Percentiles rank a stretch among this genome's conserved stretches.
phyloP scores from a whole-genome alignment of 495 filamentous ascomycete genomes.

The Endocarpon pusillum region DNA sequence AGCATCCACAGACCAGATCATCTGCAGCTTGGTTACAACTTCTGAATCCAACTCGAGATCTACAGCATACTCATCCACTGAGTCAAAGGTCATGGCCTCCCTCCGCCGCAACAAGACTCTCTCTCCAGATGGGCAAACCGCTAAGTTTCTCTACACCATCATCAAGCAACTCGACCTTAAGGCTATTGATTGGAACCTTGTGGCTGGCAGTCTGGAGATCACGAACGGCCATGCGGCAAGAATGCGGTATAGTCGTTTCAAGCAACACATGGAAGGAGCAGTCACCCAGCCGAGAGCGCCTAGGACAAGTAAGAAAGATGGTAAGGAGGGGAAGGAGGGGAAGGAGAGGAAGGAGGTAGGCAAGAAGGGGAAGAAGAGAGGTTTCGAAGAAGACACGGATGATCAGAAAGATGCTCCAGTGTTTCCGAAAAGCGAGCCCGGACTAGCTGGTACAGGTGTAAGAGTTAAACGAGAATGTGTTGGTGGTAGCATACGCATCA shows the following conservation, averaged over 20 bases:
- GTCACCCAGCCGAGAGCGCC: conserved; percentile 10
- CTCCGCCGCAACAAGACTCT: conserved; percentile 26
- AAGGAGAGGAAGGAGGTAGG: conserved; percentile 1
- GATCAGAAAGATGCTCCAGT: background rate
- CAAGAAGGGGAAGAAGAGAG: conserved; percentile 1
- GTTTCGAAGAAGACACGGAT: background rate
- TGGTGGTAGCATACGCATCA: no score
- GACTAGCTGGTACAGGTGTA: no score
- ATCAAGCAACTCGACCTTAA: conserved; percentile 60
- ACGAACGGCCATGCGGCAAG: conserved; percentile 69
- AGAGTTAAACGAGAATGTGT: no score
- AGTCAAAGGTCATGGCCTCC: no score
- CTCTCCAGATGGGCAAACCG: conserved; percentile 28
- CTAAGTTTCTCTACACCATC: conserved; percentile 56
- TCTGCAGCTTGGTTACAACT: no score
- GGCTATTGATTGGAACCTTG: conserved; percentile 56
- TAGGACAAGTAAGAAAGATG: conserved; percentile 11
- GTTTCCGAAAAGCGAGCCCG: no score
- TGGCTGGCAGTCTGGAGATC: conserved; percentile 44
- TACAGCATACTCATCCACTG: no score
- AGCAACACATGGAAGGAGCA: conserved; percentile 38
- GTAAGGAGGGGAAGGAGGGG: conserved; percentile 7
- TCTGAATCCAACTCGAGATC: no score
- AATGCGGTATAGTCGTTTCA: conserved; percentile 64
- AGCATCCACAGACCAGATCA: background rate